Percentiles rank a stretch among this genome's conserved stretches.
Evolutionary conservation across 208 protist genomes (phyloP).

Genomic region (Crithidia bombi): DNA sequence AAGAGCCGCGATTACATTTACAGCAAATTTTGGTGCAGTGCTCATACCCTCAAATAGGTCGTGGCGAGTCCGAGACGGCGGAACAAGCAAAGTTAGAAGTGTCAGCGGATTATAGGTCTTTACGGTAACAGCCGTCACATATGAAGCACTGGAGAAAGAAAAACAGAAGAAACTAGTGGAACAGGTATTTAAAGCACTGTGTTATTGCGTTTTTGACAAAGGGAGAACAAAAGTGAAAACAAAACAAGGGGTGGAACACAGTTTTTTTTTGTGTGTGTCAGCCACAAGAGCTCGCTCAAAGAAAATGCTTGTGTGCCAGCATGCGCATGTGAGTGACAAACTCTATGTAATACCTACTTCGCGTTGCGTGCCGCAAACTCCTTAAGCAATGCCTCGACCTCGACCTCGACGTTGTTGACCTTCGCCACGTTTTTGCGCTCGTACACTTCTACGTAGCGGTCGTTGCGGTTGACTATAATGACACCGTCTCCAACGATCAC

Average conservation of each 20-base stretch:
- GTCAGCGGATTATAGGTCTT: slow-evolving; percentile 11
- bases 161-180: slow-evolving; percentile 17
- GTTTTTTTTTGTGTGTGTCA: background rate
- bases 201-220: background rate
- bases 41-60: slow-evolving; percentile 3
- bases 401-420: slow-evolving; percentile 41
- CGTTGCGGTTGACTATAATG: slow-evolving; percentile 64
- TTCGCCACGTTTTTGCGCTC: slow-evolving; percentile 47
- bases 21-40: slow-evolving; percentile 16
- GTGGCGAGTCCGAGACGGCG: background rate
- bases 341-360: slow-evolving; percentile 15
- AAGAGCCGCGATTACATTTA: no score
- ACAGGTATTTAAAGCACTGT: slow-evolving; percentile 6
- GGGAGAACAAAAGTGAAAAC: background rate
- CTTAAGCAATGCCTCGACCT: slow-evolving; percentile 45
- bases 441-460: slow-evolving; percentile 67
- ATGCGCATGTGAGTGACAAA: background rate
- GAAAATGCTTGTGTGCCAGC: background rate
- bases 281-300: background rate
- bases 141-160: slow-evolving; percentile 5
- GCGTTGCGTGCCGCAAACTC: slow-evolving; percentile 35
- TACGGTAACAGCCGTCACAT: background rate
- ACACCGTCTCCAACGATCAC: slow-evolving; percentile 56
- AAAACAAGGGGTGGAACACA: background rate
- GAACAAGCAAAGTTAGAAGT: slow-evolving; percentile 24